phyloP scores from a whole-genome alignment of 1,139 yeast species.

The Geotrichum restrictum region DNA sequence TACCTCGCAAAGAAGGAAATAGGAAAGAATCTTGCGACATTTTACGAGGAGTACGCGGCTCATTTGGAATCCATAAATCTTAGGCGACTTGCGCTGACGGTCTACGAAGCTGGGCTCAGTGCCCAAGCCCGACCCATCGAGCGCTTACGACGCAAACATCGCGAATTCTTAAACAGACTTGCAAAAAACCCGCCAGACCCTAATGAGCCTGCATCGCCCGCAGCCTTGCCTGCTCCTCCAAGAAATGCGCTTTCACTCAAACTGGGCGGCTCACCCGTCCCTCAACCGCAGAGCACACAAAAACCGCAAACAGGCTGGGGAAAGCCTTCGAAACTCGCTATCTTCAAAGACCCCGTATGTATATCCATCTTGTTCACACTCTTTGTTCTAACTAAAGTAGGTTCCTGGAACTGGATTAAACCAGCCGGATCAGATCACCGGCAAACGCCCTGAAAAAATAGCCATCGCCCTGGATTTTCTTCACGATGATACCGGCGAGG shows the following conservation, averaged over 20 bases:
- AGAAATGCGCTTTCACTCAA: conserved; percentile 26
- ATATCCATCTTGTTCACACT: background rate
- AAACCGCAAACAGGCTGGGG: conserved; percentile 1
- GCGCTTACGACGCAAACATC: conserved; percentile 50
- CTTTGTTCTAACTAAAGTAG: background rate
- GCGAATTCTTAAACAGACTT: conserved; percentile 46
- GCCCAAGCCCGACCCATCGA: conserved; percentile 59
- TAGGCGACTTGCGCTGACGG: conserved; percentile 56
- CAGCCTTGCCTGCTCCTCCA: conserved; percentile 23
- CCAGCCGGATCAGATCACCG: conserved; percentile 22
- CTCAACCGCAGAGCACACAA: conserved; percentile 21
- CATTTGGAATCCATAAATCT: conserved; percentile 54
- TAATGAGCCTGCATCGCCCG: conserved; percentile 28
- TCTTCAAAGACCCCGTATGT: conserved; percentile 43
- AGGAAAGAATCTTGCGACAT: conserved; percentile 63
- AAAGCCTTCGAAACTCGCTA: conserved; percentile 34
- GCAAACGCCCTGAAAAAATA: conserved; percentile 59
- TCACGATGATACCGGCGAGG: conserved; percentile 46
- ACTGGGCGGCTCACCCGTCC: conserved; percentile 12
- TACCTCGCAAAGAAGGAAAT: conserved; percentile 71
- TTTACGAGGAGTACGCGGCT: conserved; percentile 76
- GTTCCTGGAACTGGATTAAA: conserved; percentile 1
- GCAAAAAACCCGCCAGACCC: conserved; percentile 31
- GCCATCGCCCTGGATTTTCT: conserved; percentile 49
- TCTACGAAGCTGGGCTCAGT: conserved; percentile 59